phyloP scores from a whole-genome alignment of 1,139 yeast genomes.

The Kodamaea sp. region DNA sequence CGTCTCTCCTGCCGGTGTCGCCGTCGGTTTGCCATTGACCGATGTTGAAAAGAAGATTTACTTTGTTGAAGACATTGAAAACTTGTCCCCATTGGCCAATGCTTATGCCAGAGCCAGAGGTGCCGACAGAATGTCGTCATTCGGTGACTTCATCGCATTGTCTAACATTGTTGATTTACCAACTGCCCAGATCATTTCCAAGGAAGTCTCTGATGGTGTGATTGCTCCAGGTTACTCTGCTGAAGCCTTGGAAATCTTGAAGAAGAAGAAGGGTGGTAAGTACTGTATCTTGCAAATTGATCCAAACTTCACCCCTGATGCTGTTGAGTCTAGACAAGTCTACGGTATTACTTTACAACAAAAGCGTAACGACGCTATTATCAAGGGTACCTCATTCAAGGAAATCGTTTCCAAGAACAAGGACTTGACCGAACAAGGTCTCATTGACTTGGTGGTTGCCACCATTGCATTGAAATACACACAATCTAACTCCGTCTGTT shows the following conservation, averaged over 20 bases:
- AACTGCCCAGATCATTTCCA: conserved; percentile 94
- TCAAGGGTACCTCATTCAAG: conserved; percentile 81
- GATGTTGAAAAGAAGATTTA: conserved; percentile 93
- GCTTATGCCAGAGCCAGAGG: conserved; percentile 99
- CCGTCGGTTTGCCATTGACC: conserved; percentile 89
- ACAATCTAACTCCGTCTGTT: conserved; percentile 96
- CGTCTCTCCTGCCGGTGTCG: conserved; percentile 98
- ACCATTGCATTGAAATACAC: conserved; percentile 96
- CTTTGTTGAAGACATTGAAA: conserved; percentile 92
- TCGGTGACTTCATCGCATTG: conserved; percentile 97
- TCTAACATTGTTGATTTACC: conserved; percentile 95
- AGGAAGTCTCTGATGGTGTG: conserved; percentile 97
- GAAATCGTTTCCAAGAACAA: conserved; percentile 90
- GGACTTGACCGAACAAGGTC: conserved; percentile 85
- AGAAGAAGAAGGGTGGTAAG: conserved; percentile 94
- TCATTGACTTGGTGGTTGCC: conserved; percentile 91
- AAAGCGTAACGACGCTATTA: conserved; percentile 96
- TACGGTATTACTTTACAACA: conserved; percentile 94
- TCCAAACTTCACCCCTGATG: conserved; percentile 85
- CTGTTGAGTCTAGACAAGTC: conserved; percentile 87
- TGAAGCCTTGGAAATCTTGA: conserved; percentile 85
- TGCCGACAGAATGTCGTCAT: conserved; percentile 99
- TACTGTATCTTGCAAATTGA: conserved; percentile 95
- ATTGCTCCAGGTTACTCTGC: conserved; percentile 96
- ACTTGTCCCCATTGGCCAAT: conserved; percentile 92